phyloP scores from a whole-genome alignment of 2,329 filamentous ascomycete genomes.

The Coniochaeta hoffmannii region DNA sequence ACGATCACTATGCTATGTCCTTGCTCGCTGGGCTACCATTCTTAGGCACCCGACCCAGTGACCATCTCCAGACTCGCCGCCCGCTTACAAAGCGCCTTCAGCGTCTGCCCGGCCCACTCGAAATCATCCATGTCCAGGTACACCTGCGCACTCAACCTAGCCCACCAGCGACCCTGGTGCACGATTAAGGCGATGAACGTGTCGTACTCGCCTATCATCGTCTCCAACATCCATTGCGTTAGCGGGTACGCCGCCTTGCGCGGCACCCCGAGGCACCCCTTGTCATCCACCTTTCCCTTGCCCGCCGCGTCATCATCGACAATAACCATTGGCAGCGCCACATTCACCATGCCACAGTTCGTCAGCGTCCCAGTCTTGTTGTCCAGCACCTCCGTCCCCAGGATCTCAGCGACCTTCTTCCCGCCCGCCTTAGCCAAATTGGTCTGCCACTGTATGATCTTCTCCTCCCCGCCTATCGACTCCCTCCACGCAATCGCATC shows the following conservation, averaged over 20 bases:
- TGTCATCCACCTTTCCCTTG: slow-evolving; percentile 19
- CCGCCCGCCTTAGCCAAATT: slow-evolving; percentile 58
- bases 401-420: slow-evolving; percentile 46
- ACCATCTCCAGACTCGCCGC: slow-evolving; percentile 18
- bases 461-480: slow-evolving; percentile 65
- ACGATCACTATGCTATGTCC: background rate
- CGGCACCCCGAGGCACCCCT: slow-evolving; percentile 17
- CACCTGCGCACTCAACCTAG: slow-evolving; percentile 69
- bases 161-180: slow-evolving; percentile 59
- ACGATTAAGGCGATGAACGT: slow-evolving; percentile 64
- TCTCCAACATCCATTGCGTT: slow-evolving; percentile 50
- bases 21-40: background rate
- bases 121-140: slow-evolving; percentile 80
- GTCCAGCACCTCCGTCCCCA: slow-evolving; percentile 68
- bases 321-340: slow-evolving; percentile 58
- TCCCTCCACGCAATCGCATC: slow-evolving; percentile 67
- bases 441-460: slow-evolving; percentile 56
- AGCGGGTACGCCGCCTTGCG: slow-evolving; percentile 26
- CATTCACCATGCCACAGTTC: slow-evolving; percentile 63
- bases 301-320: slow-evolving; percentile 6
- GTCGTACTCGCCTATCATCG: slow-evolving; percentile 50
- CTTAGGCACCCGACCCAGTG: background rate
- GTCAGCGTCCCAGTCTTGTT: slow-evolving; percentile 55
- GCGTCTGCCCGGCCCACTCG: slow-evolving; percentile 53
- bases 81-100: slow-evolving; percentile 42